phyloP scores from a whole-genome alignment of 1,284 basidiomycete species.

The Pseudozyma tsukubaensis region DNA sequence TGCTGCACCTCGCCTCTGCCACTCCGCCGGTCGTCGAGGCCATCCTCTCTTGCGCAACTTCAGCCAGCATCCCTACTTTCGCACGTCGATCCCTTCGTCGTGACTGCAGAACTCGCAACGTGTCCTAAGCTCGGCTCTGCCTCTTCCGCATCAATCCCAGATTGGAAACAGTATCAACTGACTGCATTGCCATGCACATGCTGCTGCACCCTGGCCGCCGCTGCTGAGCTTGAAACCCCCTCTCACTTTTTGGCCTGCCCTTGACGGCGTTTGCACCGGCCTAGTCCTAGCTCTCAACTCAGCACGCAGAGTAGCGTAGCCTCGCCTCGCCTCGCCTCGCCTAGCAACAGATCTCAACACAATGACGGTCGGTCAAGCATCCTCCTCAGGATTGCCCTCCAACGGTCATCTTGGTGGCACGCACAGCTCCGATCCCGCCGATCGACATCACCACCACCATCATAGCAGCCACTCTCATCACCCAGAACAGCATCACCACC shows the following conservation, averaged over 20 bases:
- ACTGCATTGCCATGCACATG: constrained; percentile 22
- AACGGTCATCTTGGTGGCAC: neutral
- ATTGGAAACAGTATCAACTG: neutral
- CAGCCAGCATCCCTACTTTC: constrained; percentile 17
- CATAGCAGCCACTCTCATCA: constrained; percentile 13
- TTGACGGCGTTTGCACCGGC: constrained; percentile 2
- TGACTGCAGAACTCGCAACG: neutral
- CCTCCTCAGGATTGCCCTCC: constrained; percentile 1
- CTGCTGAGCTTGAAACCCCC: constrained; percentile 27
- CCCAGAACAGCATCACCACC: neutral
- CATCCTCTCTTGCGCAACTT: neutral
- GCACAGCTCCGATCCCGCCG: neutral
- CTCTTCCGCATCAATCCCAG: constrained; percentile 12
- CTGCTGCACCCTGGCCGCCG: constrained; percentile 10
- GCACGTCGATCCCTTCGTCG: neutral
- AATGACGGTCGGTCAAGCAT: constrained; percentile 15
- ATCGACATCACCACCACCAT: constrained; percentile 3
- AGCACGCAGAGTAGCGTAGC: no score
- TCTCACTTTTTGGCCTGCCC: neutral
- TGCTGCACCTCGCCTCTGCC: constrained; percentile 15
- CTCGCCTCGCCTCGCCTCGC: no score
- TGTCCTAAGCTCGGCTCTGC: constrained; percentile 12
- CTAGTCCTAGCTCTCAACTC: neutral
- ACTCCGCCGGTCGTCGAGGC: neutral
- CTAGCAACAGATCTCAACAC: neutral